phyloP scores from a whole-genome alignment of 2,329 filamentous ascomycete genomes.

The Stachybotrys echinatus region DNA sequence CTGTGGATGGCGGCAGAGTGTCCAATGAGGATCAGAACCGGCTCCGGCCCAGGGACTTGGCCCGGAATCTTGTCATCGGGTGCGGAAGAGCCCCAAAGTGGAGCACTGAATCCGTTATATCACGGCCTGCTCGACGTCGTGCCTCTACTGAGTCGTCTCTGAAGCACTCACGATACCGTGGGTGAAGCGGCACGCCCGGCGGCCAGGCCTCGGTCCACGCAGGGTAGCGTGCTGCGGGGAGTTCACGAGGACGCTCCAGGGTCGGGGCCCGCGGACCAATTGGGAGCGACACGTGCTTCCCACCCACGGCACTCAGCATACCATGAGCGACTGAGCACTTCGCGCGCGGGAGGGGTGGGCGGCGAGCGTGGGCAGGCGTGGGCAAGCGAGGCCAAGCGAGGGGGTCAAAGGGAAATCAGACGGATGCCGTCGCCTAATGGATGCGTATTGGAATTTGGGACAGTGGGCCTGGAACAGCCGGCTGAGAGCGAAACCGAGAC shows the following conservation, averaged over 20 bases:
- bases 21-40: conserved; percentile 11
- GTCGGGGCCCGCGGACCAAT: not conserved
- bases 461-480: not conserved
- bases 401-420: not conserved
- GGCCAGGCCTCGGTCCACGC: not conserved
- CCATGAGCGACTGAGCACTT: not conserved
- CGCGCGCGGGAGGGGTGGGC: too few relatives aligned
- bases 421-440: not conserved
- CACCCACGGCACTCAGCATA: not conserved
- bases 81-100: conserved; percentile 15
- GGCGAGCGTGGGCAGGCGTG: too few relatives aligned
- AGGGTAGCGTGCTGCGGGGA: not conserved
- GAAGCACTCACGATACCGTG: not conserved
- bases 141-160: not conserved
- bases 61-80: conserved; percentile 9
- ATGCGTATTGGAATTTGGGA: conserved; percentile 1
- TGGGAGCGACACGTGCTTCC: not conserved
- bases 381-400: not conserved
- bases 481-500: conserved; percentile 1
- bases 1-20: conserved; percentile 11
- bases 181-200: too few relatives aligned
- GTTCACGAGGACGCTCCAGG: not conserved
- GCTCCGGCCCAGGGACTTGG: conserved; percentile 7
- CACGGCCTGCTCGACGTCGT: not conserved
- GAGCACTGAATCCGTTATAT: conserved; percentile 7